Conservation (phyloP, 108 stramenopile genomes). For the Hondaea fermentalgiana region DNA sequence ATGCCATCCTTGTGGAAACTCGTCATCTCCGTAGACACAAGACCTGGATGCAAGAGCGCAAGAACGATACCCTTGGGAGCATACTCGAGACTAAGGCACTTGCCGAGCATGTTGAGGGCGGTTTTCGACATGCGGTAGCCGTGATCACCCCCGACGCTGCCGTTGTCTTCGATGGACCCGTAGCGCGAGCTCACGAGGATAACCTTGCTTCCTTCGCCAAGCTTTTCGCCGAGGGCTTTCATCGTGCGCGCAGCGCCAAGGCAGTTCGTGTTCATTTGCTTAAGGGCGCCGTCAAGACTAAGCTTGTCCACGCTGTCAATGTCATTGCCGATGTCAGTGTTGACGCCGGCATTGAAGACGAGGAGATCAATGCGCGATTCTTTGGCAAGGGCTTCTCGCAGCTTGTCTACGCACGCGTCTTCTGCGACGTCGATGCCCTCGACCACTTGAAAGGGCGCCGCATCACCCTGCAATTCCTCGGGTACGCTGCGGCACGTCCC, state of each 20-base stretch:
- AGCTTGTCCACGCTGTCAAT: background rate
- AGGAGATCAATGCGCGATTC: background rate
- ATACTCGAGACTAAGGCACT: background rate
- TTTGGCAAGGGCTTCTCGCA: background rate
- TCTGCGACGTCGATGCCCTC: background rate
- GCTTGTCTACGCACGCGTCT: background rate
- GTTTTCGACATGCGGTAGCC: constrained; percentile 17
- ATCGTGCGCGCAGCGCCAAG: background rate
- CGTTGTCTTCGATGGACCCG: constrained; percentile 20
- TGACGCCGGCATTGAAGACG: background rate
- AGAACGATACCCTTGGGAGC: background rate
- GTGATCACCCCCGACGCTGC: background rate
- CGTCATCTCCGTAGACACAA: background rate
- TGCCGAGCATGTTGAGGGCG: constrained; percentile 2
- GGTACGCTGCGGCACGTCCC: background rate
- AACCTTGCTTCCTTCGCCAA: background rate
- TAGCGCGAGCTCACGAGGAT: background rate
- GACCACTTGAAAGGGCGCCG: background rate
- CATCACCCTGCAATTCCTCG: background rate
- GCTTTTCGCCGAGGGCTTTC: background rate
- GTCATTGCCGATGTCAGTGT: background rate
- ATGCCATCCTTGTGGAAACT: background rate
- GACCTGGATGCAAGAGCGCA: background rate
- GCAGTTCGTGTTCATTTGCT: background rate
- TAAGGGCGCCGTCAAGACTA: background rate